Conservation (phyloP, 2,329 filamentous ascomycete genomes). For the Teratosphaeriaceae sp. region DNA sequence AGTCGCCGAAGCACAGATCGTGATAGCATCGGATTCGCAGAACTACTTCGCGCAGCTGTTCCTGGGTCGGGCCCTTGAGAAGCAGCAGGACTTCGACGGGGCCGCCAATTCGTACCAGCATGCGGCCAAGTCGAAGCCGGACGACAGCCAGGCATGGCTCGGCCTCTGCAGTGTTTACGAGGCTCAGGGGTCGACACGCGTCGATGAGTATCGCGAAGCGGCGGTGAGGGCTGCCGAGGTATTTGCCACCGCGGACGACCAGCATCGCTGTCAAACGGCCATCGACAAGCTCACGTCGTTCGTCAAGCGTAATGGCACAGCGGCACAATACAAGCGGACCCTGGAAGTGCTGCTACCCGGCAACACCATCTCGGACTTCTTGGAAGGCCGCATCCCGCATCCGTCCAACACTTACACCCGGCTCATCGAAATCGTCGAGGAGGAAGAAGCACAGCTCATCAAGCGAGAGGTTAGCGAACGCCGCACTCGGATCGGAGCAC, state of each 20-base stretch:
- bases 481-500: slow-evolving; percentile 78
- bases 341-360: slow-evolving; percentile 71
- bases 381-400: slow-evolving; percentile 77
- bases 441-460: slow-evolving; percentile 80
- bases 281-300: slow-evolving; percentile 76
- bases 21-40: slow-evolving; percentile 65
- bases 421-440: slow-evolving; percentile 76
- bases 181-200: slow-evolving; percentile 59
- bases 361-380: slow-evolving; percentile 69
- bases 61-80: slow-evolving; percentile 76
- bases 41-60: slow-evolving; percentile 89
- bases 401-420: slow-evolving; percentile 75
- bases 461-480: slow-evolving; percentile 86
- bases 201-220: slow-evolving; percentile 68
- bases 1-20: slow-evolving; percentile 58
- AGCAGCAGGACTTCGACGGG: slow-evolving; percentile 61
- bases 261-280: slow-evolving; percentile 52
- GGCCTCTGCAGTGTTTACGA: slow-evolving; percentile 83
- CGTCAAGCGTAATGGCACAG: slow-evolving; percentile 65
- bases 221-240: slow-evolving; percentile 68
- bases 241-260: slow-evolving; percentile 59
- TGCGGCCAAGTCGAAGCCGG: slow-evolving; percentile 64
- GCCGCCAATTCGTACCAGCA: slow-evolving; percentile 70
- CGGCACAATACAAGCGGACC: slow-evolving; percentile 67
- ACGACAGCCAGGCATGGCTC: slow-evolving; percentile 83